Conservation (phyloP, 108 stramenopile species). For the Nitzschia putrida region DNA sequence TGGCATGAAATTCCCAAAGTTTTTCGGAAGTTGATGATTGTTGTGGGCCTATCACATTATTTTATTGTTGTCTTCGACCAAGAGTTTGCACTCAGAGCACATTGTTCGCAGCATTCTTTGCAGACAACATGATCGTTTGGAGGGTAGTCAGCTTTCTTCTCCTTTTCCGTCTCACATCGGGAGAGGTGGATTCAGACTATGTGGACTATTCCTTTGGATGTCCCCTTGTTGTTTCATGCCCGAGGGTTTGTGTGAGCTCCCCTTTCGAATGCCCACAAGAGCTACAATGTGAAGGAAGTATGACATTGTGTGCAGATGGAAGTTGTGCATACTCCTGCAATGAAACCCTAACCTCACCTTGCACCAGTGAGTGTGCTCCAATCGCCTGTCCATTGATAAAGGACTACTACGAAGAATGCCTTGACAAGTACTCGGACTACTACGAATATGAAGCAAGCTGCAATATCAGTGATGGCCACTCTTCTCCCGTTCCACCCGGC, state of each 20-base stretch:
- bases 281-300: slow-evolving; percentile 20
- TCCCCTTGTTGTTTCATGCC: slow-evolving; percentile 55
- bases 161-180: too few species aligned
- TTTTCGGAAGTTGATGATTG: too few species aligned
- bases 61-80: too few species aligned
- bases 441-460: slow-evolving; percentile 22
- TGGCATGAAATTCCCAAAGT: too few species aligned
- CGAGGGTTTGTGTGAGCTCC: slow-evolving; percentile 46
- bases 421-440: slow-evolving; percentile 9
- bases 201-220: slow-evolving; percentile 48
- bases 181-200: slow-evolving; percentile 31
- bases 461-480: slow-evolving; percentile 31
- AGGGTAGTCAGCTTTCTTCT: too few species aligned
- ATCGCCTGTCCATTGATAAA: slow-evolving; percentile 28
- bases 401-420: slow-evolving; percentile 19
- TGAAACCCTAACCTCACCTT: slow-evolving; percentile 12
- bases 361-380: slow-evolving; percentile 5
- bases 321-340: slow-evolving; percentile 34
- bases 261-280: slow-evolving; percentile 44
- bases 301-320: slow-evolving; percentile 53
- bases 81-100: too few species aligned
- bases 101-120: too few species aligned
- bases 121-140: too few species aligned
- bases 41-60: too few species aligned
- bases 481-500: slow-evolving; percentile 24